Evolutionary conservation across 2,329 filamentous ascomycete species (phyloP), one percentile per base, ranked within the genome.

Genomic region (Paraphoma chrysanthemicola): DNA sequence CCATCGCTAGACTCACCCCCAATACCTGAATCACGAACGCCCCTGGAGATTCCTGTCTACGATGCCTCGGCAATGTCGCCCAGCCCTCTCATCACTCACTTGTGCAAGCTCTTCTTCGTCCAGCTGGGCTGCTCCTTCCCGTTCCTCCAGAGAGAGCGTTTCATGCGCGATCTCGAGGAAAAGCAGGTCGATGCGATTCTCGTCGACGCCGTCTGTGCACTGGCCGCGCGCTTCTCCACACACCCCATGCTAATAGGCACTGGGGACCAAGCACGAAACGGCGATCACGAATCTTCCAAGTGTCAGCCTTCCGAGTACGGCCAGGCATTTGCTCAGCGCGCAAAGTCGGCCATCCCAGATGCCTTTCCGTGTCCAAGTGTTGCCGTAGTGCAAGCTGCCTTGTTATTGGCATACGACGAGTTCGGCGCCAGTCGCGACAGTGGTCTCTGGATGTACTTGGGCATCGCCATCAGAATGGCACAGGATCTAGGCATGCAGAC

Each of bases 371-470:
- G 90, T 59, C 92, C 92, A 0, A 92, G 89, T 2, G 88, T 96
- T 1, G 90, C 90, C 23, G 92, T 91, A 9, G 91, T 95, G 0
- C 93, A 96, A 67, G 91, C 92, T 0, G 93, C 90, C 47, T 78
- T 96, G 10, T 79, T 97, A 29, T 86, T 97, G 77, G 92, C 92
- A 0, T 96, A 96, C 69, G 92, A 96, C 64, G 90, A 93, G 43
- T 96, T 97, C 65, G 93, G 92, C 1, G 90, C 91, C 10, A 91
- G 92, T 63, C 91, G 93, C 66, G 93, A 96, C 69, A 96, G 92
- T 72, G 91, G 92, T 0, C 77, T 97, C 6, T 97, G 93, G 92
- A 96, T 96, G 92, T 96, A 96, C 70, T 82, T 96, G 1, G 93
- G 92, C 0, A 88, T 94, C 49, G 89, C 92, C 0, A 96, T 96